phyloP scores from a whole-genome alignment of 2,329 filamentous ascomycete species.

The Fusarium buxicola region DNA sequence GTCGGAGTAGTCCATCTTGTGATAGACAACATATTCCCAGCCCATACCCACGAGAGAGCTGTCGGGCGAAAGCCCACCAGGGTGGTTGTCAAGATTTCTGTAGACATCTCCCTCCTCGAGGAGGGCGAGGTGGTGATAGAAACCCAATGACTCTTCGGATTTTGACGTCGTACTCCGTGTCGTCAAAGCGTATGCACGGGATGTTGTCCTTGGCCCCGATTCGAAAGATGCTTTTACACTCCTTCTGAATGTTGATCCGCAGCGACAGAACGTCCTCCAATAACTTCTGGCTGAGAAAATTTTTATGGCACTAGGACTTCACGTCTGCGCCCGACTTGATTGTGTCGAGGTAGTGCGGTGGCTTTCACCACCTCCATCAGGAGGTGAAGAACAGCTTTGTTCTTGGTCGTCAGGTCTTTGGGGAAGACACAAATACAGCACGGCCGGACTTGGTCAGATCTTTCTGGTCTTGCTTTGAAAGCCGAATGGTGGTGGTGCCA shows the following conservation, averaged over 20 bases:
- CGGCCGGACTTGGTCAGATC: no score
- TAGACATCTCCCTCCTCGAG: constrained; percentile 98
- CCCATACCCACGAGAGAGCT: constrained; percentile 93
- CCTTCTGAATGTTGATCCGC: no score
- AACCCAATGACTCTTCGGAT: constrained; percentile 62
- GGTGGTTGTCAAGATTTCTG: constrained; percentile 91
- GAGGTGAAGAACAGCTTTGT: no score
- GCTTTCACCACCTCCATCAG: no score
- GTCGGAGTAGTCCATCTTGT: constrained; percentile 86
- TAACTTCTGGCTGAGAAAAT: no score
- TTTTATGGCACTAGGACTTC: no score
- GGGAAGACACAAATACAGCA: no score
- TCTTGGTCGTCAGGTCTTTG: no score
- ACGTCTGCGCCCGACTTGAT: no score
- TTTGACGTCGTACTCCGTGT: constrained; percentile 2
- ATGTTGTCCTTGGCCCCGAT: background rate
- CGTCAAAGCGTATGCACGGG: background rate
- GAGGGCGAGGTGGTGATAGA: constrained; percentile 92
- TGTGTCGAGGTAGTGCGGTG: no score
- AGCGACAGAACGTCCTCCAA: no score
- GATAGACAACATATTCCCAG: constrained; percentile 93
- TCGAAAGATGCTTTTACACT: constrained; percentile 1
- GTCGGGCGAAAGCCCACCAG: constrained; percentile 91
- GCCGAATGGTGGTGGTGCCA: background rate
- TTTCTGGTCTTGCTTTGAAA: background rate